Conservation (phyloP, 306 rosid genomes). For the Trifolium subterraneum region DNA sequence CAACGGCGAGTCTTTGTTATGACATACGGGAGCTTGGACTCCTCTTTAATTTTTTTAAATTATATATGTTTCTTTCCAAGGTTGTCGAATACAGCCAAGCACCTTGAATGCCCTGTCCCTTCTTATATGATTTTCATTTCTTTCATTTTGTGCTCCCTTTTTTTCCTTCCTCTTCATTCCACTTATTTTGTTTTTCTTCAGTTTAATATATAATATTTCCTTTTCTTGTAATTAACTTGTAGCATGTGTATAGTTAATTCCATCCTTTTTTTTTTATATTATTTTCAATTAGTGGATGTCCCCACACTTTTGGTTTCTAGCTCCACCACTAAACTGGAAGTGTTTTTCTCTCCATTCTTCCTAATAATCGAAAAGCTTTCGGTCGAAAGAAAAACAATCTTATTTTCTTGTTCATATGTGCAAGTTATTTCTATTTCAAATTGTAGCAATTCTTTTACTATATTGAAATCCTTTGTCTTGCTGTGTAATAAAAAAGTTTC, state of each 20-base stretch:
- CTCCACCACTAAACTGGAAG: not conserved
- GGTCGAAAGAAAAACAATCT: not conserved
- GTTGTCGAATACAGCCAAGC: not conserved
- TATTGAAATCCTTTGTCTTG: slow-evolving; percentile 9
- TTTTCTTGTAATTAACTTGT: not conserved
- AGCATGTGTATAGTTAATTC: not conserved
- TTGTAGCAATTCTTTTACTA: slow-evolving; percentile 11
- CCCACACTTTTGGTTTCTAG: not conserved
- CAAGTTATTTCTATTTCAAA: slow-evolving; percentile 20
- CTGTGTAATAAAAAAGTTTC: slow-evolving; percentile 4
- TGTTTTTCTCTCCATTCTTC: slow-evolving; percentile 20
- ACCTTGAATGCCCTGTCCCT: not conserved
- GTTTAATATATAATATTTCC: not conserved
- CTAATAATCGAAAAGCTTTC: not conserved
- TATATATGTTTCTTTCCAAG: not conserved
- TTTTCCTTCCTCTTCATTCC: not conserved
- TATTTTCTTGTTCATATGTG: not conserved
- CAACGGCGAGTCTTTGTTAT: not conserved
- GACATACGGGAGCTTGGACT: not conserved
- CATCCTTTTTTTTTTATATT: not conserved
- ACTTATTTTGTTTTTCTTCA: not conserved
- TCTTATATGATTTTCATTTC: not conserved
- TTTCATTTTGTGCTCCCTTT: not conserved
- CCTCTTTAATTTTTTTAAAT: not conserved
- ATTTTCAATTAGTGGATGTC: not conserved